These are phyloP conservation scores for Gaertneriomyces semiglobifer DNA, from an alignment of 192 early-diverging fungal genomes.

Conservation along the genomic window DNA sequence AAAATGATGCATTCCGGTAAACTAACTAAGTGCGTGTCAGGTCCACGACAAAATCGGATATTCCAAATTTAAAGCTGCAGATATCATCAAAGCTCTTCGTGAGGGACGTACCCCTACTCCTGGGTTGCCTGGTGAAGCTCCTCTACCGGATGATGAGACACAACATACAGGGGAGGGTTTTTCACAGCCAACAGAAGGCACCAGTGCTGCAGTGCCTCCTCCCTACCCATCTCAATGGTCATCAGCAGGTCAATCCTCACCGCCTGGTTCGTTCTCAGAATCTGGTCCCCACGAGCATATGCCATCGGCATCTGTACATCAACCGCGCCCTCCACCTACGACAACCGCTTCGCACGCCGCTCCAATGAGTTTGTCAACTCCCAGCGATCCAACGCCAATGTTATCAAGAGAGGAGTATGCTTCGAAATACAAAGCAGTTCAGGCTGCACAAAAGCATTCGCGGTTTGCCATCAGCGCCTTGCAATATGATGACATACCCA, in stretches of 20 bases:
- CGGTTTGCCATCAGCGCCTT: slow-evolving; percentile 92
- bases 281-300: background rate
- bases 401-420: slow-evolving; percentile 12
- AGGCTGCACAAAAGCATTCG: slow-evolving; percentile 79
- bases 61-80: slow-evolving; percentile 91
- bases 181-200: background rate
- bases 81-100: slow-evolving; percentile 86
- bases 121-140: slow-evolving; percentile 37
- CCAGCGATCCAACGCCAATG: background rate
- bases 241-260: background rate
- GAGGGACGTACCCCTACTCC: slow-evolving; percentile 72
- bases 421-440: slow-evolving; percentile 24
- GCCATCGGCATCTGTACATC: background rate
- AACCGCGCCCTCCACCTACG: slow-evolving; percentile 17
- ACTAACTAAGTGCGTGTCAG: slow-evolving; percentile 23
- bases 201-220: background rate
- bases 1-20: background rate
- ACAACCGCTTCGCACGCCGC: slow-evolving; percentile 18
- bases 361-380: slow-evolving; percentile 11
- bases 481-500: slow-evolving; percentile 89
- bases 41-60: slow-evolving; percentile 88
- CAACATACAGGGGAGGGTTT: background rate
- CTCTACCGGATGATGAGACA: background rate
- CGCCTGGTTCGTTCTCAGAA: background rate
- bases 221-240: background rate